phyloP scores from a whole-genome alignment of 2,329 filamentous ascomycete species.

The Sporothrix pallida region DNA sequence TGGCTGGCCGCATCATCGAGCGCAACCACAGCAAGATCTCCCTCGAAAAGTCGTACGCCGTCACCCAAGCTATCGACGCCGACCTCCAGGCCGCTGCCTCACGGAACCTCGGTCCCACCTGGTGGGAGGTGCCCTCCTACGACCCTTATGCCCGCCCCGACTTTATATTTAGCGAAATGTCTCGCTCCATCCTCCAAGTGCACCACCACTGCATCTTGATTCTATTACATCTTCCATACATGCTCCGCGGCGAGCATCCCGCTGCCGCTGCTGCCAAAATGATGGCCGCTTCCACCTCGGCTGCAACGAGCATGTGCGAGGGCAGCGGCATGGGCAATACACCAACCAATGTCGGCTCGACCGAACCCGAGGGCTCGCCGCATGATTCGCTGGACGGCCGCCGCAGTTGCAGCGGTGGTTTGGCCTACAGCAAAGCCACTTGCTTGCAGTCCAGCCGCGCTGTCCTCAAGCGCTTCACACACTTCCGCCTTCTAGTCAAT shows the following conservation, averaged over 20 bases:
- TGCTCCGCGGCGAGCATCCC: conserved; percentile 46
- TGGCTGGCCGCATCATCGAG: conserved; percentile 54
- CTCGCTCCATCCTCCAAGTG: conserved; percentile 55
- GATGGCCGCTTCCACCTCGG: conserved; percentile 17
- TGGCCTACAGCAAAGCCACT: conserved; percentile 56
- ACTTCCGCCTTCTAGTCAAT: conserved; percentile 52
- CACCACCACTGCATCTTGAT: conserved; percentile 58
- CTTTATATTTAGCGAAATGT: conserved; percentile 43
- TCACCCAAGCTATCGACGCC: conserved; percentile 53
- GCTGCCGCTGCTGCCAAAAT: conserved; percentile 41
- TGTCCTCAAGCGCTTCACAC: conserved; percentile 55
- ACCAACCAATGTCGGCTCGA: not conserved
- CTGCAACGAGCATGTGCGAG: not conserved
- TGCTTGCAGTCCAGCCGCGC: conserved; percentile 58
- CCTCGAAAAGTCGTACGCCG: conserved; percentile 47
- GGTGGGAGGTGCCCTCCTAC: conserved; percentile 54
- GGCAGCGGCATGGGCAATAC: not conserved
- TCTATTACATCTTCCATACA: conserved; percentile 61
- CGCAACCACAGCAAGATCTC: conserved; percentile 54
- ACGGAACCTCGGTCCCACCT: conserved; percentile 50
- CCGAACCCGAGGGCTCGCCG: not conserved
- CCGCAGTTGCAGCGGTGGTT: conserved; percentile 35
- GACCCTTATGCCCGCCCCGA: conserved; percentile 38
- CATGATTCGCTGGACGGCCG: not conserved
- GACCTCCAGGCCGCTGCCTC: conserved; percentile 52